phyloP scores from a whole-genome alignment of 441 rosid species.

The Dalechampia spathulata region DNA sequence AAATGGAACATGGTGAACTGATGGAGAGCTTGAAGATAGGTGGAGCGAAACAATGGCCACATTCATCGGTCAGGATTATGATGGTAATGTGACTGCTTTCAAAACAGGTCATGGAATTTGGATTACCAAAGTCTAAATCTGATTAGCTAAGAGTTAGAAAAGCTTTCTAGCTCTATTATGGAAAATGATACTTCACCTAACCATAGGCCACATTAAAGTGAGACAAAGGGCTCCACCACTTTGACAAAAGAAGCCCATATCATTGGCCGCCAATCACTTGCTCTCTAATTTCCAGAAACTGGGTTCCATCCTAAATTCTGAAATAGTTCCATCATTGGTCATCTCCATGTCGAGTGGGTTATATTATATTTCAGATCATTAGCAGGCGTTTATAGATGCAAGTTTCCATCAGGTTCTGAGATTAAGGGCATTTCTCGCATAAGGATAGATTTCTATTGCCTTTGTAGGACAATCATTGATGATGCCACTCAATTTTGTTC shows the following conservation, averaged over 20 bases:
- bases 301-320: too few relatives aligned
- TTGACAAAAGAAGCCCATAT: conserved; percentile 24
- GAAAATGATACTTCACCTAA: conserved; percentile 36
- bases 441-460: conserved; percentile 3
- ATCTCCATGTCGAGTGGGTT: too few relatives aligned
- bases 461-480: conserved; percentile 15
- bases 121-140: conserved; percentile 7
- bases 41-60: background rate
- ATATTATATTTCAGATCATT: too few relatives aligned
- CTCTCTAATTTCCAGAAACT: background rate
- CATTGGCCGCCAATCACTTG: conserved; percentile 11
- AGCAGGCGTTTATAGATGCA: too few relatives aligned
- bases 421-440: too few relatives aligned
- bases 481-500: background rate
- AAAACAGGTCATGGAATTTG: conserved; percentile 3
- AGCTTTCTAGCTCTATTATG: background rate
- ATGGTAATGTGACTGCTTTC: background rate
- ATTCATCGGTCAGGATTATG: background rate
- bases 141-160: conserved; percentile 9
- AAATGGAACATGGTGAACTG: too few relatives aligned
- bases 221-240: conserved; percentile 40
- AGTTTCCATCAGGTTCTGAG: too few relatives aligned
- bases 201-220: conserved; percentile 11
- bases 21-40: too few relatives aligned
- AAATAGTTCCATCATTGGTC: too few relatives aligned